Percentiles rank a stretch among this genome's conserved stretches.
These are phyloP conservation scores for Russula sp. DNA, from an alignment of 768 basidiomycete genomes.

Conservation along the genomic window DNA sequence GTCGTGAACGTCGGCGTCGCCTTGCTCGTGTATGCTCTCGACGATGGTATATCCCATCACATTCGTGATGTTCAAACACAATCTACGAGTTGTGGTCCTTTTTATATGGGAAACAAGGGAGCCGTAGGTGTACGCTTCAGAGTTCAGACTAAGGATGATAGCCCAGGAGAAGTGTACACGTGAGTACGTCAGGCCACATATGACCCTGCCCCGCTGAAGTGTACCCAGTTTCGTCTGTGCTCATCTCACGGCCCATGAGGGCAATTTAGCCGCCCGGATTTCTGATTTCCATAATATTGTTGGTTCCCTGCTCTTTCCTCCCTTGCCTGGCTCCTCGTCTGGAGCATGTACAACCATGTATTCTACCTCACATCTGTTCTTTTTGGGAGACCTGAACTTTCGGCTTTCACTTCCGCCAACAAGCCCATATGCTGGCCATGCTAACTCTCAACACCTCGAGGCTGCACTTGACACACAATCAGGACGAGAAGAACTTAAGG, in stretches of 20 bases:
- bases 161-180: conserved; percentile 76
- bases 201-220: conserved; percentile 3
- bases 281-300: conserved; percentile 81
- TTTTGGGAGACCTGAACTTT: conserved; percentile 93
- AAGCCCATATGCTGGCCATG: conserved; percentile 39
- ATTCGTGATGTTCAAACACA: conserved; percentile 63
- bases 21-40: conserved; percentile 78
- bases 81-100: conserved; percentile 69
- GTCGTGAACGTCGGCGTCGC: conserved; percentile 85
- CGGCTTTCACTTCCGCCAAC: conserved; percentile 60
- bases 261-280: conserved; percentile 58
- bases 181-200: conserved; percentile 38
- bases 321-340: conserved; percentile 38
- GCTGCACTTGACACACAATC: conserved; percentile 36
- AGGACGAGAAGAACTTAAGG: conserved; percentile 53
- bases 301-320: conserved; percentile 68
- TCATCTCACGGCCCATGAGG: conserved; percentile 81
- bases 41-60: conserved; percentile 55
- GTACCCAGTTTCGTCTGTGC: conserved; percentile 77
- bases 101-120: conserved; percentile 90
- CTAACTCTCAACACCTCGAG: conserved; percentile 34
- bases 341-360: conserved; percentile 56
- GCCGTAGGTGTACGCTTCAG: conserved; percentile 86
- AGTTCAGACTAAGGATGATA: conserved; percentile 48
- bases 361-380: conserved; percentile 83